Evolutionary conservation across 805 yeast species (phyloP).

Genomic region (Tetrapisispora arboricola): DNA sequence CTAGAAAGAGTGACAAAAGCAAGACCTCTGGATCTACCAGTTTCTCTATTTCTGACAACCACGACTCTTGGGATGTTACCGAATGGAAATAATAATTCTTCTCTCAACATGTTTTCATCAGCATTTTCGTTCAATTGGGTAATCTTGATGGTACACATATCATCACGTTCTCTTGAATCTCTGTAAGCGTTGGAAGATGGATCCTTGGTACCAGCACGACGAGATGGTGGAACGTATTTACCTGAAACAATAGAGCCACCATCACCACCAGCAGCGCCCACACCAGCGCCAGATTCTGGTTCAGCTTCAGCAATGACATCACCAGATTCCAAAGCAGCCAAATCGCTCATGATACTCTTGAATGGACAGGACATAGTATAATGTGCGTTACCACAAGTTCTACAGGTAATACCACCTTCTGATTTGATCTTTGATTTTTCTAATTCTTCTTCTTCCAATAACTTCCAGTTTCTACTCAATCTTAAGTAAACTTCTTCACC

Average conservation of each 20-base stretch:
- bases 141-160: constrained; percentile 76
- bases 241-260: constrained; percentile 30
- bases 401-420: constrained; percentile 47
- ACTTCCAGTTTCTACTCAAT: constrained; percentile 69
- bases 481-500: constrained; percentile 76
- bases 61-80: constrained; percentile 67
- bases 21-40: constrained; percentile 90
- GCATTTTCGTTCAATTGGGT: constrained; percentile 83
- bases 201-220: constrained; percentile 33
- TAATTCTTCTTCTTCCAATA: constrained; percentile 59
- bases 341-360: constrained; percentile 67
- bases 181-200: constrained; percentile 34
- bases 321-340: constrained; percentile 33
- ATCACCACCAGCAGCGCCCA: constrained; percentile 26
- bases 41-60: constrained; percentile 81
- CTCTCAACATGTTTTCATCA: constrained; percentile 69
- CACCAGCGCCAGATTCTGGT: constrained; percentile 22
- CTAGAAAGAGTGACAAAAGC: constrained; percentile 81
- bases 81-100: constrained; percentile 56
- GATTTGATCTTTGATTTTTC: constrained; percentile 36
- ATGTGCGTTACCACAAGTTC: constrained; percentile 91
- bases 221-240: constrained; percentile 55
- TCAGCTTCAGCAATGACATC: constrained; percentile 25
- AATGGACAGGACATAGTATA: constrained; percentile 92
- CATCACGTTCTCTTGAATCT: constrained; percentile 59